Percentiles rank a stretch among this genome's conserved stretches.
phyloP scores from a whole-genome alignment of 352 stramenopile genomes.

The Phytophthora boehmeriae region DNA sequence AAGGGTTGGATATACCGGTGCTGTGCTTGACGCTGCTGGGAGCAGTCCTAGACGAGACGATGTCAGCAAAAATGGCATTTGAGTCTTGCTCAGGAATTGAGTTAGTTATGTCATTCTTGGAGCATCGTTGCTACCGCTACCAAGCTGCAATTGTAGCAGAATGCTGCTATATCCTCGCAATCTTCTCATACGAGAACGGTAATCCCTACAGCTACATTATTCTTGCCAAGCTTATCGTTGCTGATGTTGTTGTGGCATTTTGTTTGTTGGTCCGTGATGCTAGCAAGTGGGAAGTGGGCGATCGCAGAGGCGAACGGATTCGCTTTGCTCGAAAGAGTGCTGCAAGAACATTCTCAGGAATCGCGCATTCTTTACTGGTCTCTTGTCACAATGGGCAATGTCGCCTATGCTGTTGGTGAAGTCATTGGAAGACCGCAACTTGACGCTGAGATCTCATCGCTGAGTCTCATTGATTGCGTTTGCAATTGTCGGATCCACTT shows the following conservation, averaged over 20 bases:
- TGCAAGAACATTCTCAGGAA: conserved; percentile 42
- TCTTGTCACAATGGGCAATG: conserved; percentile 56
- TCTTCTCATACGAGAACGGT: conserved; percentile 69
- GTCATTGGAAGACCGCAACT: conserved; percentile 13
- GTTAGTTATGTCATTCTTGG: conserved; percentile 38
- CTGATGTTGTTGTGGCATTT: no score
- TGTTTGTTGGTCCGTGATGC: no score
- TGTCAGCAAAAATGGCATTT: conserved; percentile 41
- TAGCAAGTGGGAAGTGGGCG: conserved; percentile 43
- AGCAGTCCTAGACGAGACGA: conserved; percentile 35
- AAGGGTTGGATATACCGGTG: conserved; percentile 16
- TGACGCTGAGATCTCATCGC: conserved; percentile 31
- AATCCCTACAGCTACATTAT: conserved; percentile 12
- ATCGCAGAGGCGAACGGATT: conserved; percentile 47
- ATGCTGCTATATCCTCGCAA: conserved; percentile 58
- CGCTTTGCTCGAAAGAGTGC: conserved; percentile 39
- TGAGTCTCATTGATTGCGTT: conserved; percentile 44
- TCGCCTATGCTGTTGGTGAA: conserved; percentile 47
- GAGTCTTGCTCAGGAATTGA: conserved; percentile 32
- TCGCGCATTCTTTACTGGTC: conserved; percentile 63
- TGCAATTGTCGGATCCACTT: conserved; percentile 51
- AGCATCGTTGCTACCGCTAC: conserved; percentile 29
- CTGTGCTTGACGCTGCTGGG: conserved; percentile 32
- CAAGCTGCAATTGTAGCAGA: conserved; percentile 46
- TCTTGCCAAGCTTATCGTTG: background rate